These are phyloP conservation scores for Penicillium odoratum DNA, from an alignment of 495 filamentous ascomycete species.

Conservation along the genomic window DNA sequence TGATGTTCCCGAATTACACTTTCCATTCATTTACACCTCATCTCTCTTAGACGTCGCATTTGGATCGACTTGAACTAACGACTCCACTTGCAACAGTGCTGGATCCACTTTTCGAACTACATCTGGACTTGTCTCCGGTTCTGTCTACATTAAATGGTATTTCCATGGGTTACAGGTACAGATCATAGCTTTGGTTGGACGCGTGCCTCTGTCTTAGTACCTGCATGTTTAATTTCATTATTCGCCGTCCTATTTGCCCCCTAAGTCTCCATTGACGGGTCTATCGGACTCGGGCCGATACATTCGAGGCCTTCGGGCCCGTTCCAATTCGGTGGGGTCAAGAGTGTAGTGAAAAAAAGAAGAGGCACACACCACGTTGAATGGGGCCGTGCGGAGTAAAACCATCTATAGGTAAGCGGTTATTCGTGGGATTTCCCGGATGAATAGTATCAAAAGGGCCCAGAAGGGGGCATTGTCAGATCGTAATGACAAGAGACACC, in stretches of 20 bases:
- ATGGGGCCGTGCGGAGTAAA: constrained; percentile 3
- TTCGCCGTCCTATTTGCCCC: background rate
- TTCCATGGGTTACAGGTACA: constrained; percentile 3
- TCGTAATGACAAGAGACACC: background rate
- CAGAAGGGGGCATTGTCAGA: background rate
- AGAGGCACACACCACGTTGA: background rate
- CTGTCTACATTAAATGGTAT: background rate
- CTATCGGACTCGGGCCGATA: constrained; percentile 7
- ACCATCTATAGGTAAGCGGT: background rate
- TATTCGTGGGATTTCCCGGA: background rate
- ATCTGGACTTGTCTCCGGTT: constrained; percentile 2
- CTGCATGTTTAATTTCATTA: constrained; percentile 4
- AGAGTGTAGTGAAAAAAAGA: background rate
- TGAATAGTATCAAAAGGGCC: background rate
- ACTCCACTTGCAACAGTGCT: constrained; percentile 2
- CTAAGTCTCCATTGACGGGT: constrained; percentile 1
- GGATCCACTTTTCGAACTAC: constrained; percentile 6
- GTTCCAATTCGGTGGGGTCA: background rate
- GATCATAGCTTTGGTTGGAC: background rate
- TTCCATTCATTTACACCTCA: background rate
- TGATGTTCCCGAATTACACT: background rate
- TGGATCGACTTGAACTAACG: background rate
- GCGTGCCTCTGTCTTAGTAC: background rate
- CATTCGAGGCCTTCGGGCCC: constrained; percentile 1
- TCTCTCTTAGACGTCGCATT: constrained; percentile 1